phyloP scores from a whole-genome alignment of 2,329 filamentous ascomycete species.

The Penicillium brevicompactum region DNA sequence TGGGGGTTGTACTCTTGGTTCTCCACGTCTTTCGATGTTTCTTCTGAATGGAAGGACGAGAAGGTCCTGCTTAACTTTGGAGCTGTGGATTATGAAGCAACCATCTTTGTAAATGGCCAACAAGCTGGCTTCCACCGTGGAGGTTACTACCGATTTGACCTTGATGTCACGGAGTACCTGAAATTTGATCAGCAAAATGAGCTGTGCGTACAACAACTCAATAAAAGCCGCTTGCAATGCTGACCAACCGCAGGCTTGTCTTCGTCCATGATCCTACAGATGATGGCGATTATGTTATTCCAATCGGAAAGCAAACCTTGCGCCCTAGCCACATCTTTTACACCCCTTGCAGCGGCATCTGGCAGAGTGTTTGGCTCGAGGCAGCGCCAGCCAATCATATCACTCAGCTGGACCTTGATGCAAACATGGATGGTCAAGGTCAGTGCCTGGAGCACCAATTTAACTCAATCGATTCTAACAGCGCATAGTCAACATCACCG shows the following conservation, averaged over 20 bases:
- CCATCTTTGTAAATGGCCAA: constrained; percentile 61
- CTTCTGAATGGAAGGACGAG: constrained; percentile 45
- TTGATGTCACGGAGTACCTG: constrained; percentile 58
- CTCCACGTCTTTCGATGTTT: constrained; percentile 52
- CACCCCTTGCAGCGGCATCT: constrained; percentile 72
- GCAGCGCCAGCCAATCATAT: constrained; percentile 61
- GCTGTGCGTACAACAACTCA: constrained; percentile 47
- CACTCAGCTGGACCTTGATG: constrained; percentile 60
- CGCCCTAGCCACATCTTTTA: constrained; percentile 65
- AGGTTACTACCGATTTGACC: constrained; percentile 63
- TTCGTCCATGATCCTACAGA: constrained; percentile 71
- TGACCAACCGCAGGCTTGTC: constrained; percentile 51
- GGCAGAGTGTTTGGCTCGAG: constrained; percentile 73
- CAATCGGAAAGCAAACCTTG: constrained; percentile 66
- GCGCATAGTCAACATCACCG: constrained; percentile 56
- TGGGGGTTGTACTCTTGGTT: constrained; percentile 50
- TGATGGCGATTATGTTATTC: constrained; percentile 56
- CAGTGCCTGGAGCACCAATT: constrained; percentile 20
- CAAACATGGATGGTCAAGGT: constrained; percentile 58
- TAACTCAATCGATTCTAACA: not conserved
- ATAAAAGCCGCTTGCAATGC: not conserved
- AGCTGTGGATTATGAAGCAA: constrained; percentile 55
- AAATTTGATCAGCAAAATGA: constrained; percentile 53
- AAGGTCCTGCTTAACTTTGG: constrained; percentile 52
- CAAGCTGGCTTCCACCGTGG: constrained; percentile 58